A percentile compares a stretch with the other conserved stretches of the same genome.
These are phyloP conservation scores for Gleditsia sinensis DNA, from an alignment of 306 rosid genomes.

Conservation along the genomic window DNA sequence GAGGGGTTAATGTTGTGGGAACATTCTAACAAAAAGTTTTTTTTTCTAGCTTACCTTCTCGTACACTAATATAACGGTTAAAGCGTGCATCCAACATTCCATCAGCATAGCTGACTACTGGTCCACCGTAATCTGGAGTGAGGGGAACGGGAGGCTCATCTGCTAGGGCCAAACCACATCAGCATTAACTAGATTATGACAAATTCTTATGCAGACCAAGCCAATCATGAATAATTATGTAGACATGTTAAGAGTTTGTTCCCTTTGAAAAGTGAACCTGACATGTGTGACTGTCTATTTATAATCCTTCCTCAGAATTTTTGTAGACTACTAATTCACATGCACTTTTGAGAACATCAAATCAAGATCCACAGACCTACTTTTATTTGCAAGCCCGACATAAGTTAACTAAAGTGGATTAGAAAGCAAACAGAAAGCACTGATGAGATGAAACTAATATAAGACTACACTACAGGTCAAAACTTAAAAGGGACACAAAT, in stretches of 20 bases:
- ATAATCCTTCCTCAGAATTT: too few relatives aligned
- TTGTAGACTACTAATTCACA: too few relatives aligned
- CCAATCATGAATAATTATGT: background rate
- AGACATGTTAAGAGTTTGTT: too few relatives aligned
- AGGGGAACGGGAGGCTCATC: slow-evolving; percentile 70
- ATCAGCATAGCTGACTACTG: slow-evolving; percentile 79
- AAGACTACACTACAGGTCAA: background rate
- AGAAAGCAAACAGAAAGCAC: background rate
- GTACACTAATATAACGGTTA: slow-evolving; percentile 71
- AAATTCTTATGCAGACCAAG: background rate
- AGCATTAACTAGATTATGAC: background rate
- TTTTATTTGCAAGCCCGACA: background rate
- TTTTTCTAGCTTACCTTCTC: slow-evolving; percentile 78
- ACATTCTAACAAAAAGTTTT: slow-evolving; percentile 24
- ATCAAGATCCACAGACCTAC: slow-evolving; percentile 6
- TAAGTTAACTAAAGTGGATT: background rate
- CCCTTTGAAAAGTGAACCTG: too few relatives aligned
- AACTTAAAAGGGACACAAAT: background rate
- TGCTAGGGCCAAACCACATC: slow-evolving; percentile 35
- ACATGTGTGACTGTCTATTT: too few relatives aligned
- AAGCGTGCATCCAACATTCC: slow-evolving; percentile 79
- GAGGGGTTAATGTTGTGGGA: background rate
- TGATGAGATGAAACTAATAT: slow-evolving; percentile 3
- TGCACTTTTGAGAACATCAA: background rate
- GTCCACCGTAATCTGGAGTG: slow-evolving; percentile 83